These are phyloP conservation scores for Chondrus crispus DNA, from an alignment of 23 red algal species.

Conservation along the genomic window DNA sequence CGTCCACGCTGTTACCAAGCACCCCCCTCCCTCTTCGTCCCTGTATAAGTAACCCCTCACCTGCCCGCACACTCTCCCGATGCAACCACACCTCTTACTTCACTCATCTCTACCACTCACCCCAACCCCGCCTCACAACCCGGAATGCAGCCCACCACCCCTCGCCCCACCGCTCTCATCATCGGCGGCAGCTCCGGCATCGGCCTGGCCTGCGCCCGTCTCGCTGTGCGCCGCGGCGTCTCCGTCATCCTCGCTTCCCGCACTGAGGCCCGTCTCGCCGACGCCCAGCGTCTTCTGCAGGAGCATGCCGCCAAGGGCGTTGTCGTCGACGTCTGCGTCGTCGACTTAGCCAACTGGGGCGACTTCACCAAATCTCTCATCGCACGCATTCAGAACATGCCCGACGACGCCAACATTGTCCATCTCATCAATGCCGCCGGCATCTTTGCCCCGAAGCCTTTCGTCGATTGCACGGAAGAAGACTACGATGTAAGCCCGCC, in stretches of 20 bases:
- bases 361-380: background rate
- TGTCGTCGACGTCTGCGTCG: background rate
- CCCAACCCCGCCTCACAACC: too few relatives aligned
- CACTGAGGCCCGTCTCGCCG: background rate
- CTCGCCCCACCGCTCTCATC: too few relatives aligned
- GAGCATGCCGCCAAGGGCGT: background rate
- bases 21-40: too few relatives aligned
- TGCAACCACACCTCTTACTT: too few relatives aligned
- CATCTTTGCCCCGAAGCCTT: background rate
- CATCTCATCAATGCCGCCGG: background rate
- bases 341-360: background rate
- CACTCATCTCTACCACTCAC: too few relatives aligned
- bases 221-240: background rate
- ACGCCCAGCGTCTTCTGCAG: background rate
- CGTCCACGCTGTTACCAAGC: too few relatives aligned
- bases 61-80: too few relatives aligned
- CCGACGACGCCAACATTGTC: background rate
- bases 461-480: background rate
- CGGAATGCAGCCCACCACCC: too few relatives aligned
- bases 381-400: background rate
- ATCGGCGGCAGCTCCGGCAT: background rate
- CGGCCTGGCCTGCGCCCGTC: background rate
- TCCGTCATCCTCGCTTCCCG: background rate
- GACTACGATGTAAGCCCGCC: background rate
- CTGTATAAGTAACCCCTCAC: too few relatives aligned